Evolutionary conservation across 331 rosid species (phyloP), one percentile per base, ranked within the genome.

Genomic region (Malus hybrid): DNA sequence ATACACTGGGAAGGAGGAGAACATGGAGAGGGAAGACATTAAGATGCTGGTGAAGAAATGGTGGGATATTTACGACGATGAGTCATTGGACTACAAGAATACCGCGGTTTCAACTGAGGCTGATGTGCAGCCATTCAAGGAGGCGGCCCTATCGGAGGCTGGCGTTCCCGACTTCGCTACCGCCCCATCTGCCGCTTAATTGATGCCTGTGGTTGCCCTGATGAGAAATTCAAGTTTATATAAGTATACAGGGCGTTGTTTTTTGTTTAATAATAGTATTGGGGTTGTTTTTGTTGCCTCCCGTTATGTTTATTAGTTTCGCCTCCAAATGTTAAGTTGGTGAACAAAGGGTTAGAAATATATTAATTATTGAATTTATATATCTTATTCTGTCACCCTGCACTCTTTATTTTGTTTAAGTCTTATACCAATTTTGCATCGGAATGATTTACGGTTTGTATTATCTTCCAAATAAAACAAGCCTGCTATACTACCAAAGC

Each of bases 11-110:
- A 58, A 88, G 52, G 98, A 88, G 63, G 81, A 88, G 79, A 93
- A 91, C 79, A 93, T 93, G 98, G 84, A 93, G 1, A 79, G 96
- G 61, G 89, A 88, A 78, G 98, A 93, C 66, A 88, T 93, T 1
- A 89, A 93, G 81, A 83, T 84, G 77, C 39, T 93, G 14, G 91
- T 93, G 60, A 74, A 88, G 80, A 93, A 89, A 50, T 93, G 98
- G 98, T 72, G 96, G 93, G 97, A 93, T 3, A 79, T 91, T 10
- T 93, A 89, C 29, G 84, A 89, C 24, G 98, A 93, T 50, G 91
- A 91, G 82, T 80, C 90, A 6, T 71, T 93, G 80, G 88, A 91
- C 55, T 87, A 73, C 62, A 72, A 77, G 64, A 79, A 86, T 50
- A 24, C 60, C 33, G 22, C 30, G 14, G 32, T 78, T 16, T 52